A percentile compares a stretch with the other conserved stretches of the same genome.
Conservation (phyloP, 495 filamentous ascomycete species). For the Tricharina praecox region DNA sequence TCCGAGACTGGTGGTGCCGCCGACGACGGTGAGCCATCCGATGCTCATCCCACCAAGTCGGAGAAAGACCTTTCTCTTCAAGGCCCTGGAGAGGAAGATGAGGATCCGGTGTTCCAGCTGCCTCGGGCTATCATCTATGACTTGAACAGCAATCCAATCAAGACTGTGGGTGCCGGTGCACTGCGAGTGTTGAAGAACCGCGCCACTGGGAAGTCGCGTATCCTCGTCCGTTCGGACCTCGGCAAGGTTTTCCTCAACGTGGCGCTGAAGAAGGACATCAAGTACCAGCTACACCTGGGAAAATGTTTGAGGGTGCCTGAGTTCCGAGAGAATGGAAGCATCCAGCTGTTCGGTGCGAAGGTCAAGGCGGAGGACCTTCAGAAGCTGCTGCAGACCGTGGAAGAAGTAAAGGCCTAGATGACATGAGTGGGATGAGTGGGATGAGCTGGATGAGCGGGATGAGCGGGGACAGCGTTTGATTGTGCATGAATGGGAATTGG, state of each 20-base stretch:
- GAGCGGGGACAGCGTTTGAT: too few species aligned
- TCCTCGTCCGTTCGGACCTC: slow-evolving; percentile 18
- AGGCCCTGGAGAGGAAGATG: slow-evolving; percentile 23
- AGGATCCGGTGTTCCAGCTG: slow-evolving; percentile 17
- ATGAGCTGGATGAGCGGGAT: slow-evolving; percentile 4
- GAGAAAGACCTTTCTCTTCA: slow-evolving; percentile 13
- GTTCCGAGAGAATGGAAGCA: slow-evolving; percentile 10
- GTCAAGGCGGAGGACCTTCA: slow-evolving; percentile 9
- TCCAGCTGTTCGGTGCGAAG: slow-evolving; percentile 13
- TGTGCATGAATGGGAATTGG: too few species aligned
- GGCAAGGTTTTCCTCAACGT: slow-evolving; percentile 24
- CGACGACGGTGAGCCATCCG: slow-evolving; percentile 4
- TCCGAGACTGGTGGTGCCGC: background rate
- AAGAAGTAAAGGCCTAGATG: slow-evolving; percentile 6
- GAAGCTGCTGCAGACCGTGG: background rate
- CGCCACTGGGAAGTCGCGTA: slow-evolving; percentile 16
- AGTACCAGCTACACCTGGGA: slow-evolving; percentile 10
- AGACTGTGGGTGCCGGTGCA: slow-evolving; percentile 17
- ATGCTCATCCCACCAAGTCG: background rate
- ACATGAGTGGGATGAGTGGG: slow-evolving; percentile 3
- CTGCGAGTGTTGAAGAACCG: slow-evolving; percentile 24
- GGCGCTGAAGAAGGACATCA: slow-evolving; percentile 10
- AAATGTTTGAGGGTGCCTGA: slow-evolving; percentile 12
- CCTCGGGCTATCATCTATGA: slow-evolving; percentile 21
- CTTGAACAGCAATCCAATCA: slow-evolving; percentile 1